Base-by-base conservation (phyloP, 768 basidiomycete genomes). In the Termitomyces sp. region DNA sequence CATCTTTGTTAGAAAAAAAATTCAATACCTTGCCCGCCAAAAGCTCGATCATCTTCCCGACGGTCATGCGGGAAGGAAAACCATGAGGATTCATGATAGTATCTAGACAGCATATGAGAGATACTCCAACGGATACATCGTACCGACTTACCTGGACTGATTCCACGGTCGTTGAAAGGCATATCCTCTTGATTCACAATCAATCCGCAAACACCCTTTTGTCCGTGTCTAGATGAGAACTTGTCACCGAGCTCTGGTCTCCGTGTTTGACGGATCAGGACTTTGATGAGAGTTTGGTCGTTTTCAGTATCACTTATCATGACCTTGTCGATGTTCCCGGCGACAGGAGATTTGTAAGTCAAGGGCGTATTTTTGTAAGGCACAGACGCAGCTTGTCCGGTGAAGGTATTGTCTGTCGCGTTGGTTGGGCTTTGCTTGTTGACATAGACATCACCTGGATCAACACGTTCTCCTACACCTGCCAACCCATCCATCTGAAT, bases 1-100 rank as follows among this genome's bases (percentile, higher is more conserved):
- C 26, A 45, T 48, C 11, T 48, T 43, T 28, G 41, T 36, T 32
- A 52, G 16, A n/a, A 43, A 48, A n/a, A 43, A 48, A 62, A 36
- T 40, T 38, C 3, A 20, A 2, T 57, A 90, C 92, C 82, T 99
- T 99, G 52, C 97, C 96, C 13, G 94, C 91, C 33, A 99, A 75
- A 22, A 98, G 78, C 72, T 99, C 97, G 54, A 99, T 97, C 97
- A 99, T 99, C 78, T 99, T 99, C 50, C 97, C 97, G 30, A 99
- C 97, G 26, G 97, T 99, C 94, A 95, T 98, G 55, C 96, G 91
- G 57, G 93, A 96, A 5, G 97, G 97, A 80, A 99, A 98, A 67
- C 97, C 97, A 73, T 99, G 97, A 3, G 97, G 97, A 70, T 99
- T 99, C 96, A 99, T 98, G 76, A 99, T 97, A 18, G 95, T 93